Evolutionary conservation across 2,329 filamentous ascomycete genomes (phyloP), one percentile per base, ranked within the genome.

Genomic region (Colletotrichum horii): DNA sequence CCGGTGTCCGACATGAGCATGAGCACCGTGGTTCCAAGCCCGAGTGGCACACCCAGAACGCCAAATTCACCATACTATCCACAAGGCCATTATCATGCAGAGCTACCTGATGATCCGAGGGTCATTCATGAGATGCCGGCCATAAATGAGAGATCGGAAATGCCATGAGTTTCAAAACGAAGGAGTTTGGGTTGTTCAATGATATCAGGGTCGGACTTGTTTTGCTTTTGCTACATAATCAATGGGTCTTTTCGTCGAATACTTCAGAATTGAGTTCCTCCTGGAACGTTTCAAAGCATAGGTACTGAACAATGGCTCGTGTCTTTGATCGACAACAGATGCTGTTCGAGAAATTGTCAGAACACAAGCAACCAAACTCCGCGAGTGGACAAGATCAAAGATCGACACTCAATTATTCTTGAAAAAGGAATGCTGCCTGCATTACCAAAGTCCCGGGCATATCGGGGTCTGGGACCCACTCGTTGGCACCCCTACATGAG

Each of bases 61-160:
- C 73, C 73, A 14, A 32, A 26, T 8, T 58, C 70, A 3, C 32
- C 70, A 11, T 75, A 24, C 19, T 32, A 30, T 32, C 11, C 14
- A 6, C 56, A 66, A 30, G 55, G 28, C 8, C 19, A 56, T 4
- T 34, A 34, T 8, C 28, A 43, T 15, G 61, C 72, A 4, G 73
- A 75, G 58, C 24, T 75, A 14, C 38, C 28, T 1, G 70, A 75
- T 3, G 38, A 68, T 0, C 12, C 73, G 11, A 75, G 58, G 48
- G 43, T 62, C 22, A 58, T 75, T 24, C 58, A 75, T 8, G 73
- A 75, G 48, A 62, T 75, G 64, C 73, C 73, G 6, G 70, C 73
- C 12, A 75, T 75, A 19, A 60, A 73, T 3, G 70, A 75, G 43
- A 43, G 64, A 7, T 48, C 19, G 4, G 73, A 75, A 34, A 62